phyloP scores from a whole-genome alignment of 805 yeast genomes.

The Myxozyma sirexii region DNA sequence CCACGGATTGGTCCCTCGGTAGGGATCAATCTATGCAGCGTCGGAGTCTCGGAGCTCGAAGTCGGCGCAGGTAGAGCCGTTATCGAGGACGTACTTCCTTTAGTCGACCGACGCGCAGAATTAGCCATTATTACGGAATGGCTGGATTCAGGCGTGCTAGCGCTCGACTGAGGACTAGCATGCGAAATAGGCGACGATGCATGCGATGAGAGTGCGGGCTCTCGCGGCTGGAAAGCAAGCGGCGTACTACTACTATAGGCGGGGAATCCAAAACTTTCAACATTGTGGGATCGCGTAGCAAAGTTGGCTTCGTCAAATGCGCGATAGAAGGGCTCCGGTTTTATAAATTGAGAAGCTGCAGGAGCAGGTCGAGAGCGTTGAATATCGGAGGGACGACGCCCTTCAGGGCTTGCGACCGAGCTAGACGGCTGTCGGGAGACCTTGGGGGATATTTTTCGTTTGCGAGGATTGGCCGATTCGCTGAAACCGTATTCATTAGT shows the following conservation, averaged over 20 bases:
- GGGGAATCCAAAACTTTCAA: conserved; percentile 32
- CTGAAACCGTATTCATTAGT: conserved; percentile 25
- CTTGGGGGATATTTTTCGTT: conserved; percentile 24
- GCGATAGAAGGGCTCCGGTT: conserved; percentile 9
- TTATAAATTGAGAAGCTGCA: neutral
- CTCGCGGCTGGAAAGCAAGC: conserved; percentile 6
- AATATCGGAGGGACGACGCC: neutral
- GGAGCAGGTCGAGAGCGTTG: conserved; percentile 2
- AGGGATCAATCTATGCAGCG: conserved; percentile 86
- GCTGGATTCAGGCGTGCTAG: conserved; percentile 23
- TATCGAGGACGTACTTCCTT: conserved; percentile 4
- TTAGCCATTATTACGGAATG: neutral
- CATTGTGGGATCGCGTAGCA: conserved; percentile 26
- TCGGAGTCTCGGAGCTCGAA: conserved; percentile 46
- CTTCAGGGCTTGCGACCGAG: neutral
- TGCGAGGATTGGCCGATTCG: conserved; percentile 26
- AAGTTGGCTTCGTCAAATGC: conserved; percentile 22
- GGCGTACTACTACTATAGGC: conserved; percentile 28
- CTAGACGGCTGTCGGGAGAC: neutral
- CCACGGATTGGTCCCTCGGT: conserved; percentile 95
- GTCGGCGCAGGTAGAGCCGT: conserved; percentile 19
- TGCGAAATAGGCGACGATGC: conserved; percentile 17
- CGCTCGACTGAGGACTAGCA: conserved; percentile 20
- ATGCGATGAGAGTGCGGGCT: neutral
- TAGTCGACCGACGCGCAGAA: neutral